Conservation (phyloP, 306 rosid genomes). For the Potentilla sterilis region DNA sequence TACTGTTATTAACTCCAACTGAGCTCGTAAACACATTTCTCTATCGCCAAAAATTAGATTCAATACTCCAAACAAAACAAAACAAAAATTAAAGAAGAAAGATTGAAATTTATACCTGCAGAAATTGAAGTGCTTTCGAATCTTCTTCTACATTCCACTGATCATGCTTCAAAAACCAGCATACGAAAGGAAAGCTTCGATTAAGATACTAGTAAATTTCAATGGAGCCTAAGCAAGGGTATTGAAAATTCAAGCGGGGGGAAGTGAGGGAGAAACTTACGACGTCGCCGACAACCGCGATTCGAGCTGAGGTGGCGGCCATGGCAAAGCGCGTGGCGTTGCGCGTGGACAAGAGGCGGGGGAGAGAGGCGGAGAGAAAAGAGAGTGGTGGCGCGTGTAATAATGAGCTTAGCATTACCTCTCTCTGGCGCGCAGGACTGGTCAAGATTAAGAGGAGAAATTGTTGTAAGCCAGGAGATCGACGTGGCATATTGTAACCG, state of each 20-base stretch:
- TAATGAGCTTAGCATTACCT: conserved; percentile 47
- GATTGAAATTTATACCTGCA: conserved; percentile 42
- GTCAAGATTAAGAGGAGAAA: background rate
- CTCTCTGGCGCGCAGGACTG: background rate
- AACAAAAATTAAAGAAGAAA: background rate
- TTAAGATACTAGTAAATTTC: background rate
- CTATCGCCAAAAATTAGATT: background rate
- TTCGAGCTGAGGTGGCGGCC: conserved; percentile 57
- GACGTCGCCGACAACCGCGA: conserved; percentile 78
- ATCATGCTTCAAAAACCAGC: conserved; percentile 55
- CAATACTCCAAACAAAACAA: no score
- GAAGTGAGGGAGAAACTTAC: conserved; percentile 38
- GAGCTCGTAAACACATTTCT: background rate
- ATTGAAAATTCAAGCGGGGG: background rate
- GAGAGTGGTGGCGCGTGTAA: conserved; percentile 43
- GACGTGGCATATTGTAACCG: background rate
- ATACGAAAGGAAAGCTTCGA: background rate
- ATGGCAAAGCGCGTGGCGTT: conserved; percentile 39
- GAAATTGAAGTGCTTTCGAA: conserved; percentile 62
- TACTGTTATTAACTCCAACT: background rate
- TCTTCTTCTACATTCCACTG: conserved; percentile 78
- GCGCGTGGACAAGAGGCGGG: no score
- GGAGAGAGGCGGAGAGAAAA: conserved; percentile 15
- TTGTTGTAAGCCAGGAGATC: background rate
- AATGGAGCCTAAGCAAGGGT: background rate